Conservation (phyloP, 257 asterid species). For the Primulina huaijiensis region DNA sequence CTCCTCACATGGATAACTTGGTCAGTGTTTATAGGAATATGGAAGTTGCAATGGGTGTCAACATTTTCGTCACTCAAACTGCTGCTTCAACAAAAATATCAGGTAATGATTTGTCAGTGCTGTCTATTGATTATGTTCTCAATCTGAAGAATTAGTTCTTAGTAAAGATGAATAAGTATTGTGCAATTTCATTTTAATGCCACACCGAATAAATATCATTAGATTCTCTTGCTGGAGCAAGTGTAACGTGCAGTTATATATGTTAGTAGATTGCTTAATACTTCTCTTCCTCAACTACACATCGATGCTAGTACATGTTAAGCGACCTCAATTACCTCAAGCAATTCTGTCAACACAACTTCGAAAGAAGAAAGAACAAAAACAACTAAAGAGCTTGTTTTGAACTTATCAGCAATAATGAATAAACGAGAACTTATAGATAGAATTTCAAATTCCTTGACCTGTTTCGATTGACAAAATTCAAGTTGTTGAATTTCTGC, state of each 20-base stretch:
- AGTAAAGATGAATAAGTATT: neutral
- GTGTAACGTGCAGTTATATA: slow-evolving; percentile 8
- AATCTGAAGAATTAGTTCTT: neutral
- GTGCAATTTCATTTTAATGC: slow-evolving; percentile 1
- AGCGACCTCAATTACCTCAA: too few species aligned
- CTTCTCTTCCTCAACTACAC: neutral
- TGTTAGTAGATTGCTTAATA: neutral
- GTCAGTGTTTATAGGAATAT: slow-evolving; percentile 85
- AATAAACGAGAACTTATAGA: too few species aligned
- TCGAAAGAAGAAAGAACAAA: too few species aligned
- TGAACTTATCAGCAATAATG: too few species aligned
- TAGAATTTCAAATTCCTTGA: too few species aligned
- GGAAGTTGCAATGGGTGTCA: slow-evolving; percentile 77
- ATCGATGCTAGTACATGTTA: neutral
- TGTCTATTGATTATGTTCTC: neutral
- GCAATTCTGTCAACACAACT: too few species aligned
- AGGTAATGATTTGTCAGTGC: slow-evolving; percentile 39
- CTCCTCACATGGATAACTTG: slow-evolving; percentile 94
- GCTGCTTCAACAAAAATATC: slow-evolving; percentile 40
- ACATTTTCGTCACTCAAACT: slow-evolving; percentile 54
- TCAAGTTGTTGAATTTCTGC: neutral
- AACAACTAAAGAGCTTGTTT: too few species aligned
- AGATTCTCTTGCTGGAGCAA: neutral
- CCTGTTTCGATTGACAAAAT: too few species aligned
- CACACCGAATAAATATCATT: neutral